phyloP scores from a whole-genome alignment of 2,329 filamentous ascomycete genomes.

The Proliferodiscus dingleyae region DNA sequence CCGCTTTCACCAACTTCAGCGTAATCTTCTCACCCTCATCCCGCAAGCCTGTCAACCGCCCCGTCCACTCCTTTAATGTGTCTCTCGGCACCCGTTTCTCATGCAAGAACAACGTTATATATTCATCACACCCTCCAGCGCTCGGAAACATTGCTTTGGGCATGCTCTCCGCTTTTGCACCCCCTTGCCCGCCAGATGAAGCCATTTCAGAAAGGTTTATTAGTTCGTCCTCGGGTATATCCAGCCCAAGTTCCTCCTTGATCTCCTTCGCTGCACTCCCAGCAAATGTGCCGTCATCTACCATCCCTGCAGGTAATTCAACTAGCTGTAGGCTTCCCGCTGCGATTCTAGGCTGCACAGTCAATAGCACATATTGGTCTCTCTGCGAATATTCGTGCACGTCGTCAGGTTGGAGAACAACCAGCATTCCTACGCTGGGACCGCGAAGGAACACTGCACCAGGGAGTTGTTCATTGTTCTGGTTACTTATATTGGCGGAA shows the following conservation, averaged over 20 bases:
- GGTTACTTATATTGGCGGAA: conserved; percentile 43
- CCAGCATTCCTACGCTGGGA: conserved; percentile 56
- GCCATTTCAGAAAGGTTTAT: conserved; percentile 49
- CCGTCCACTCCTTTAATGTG: conserved; percentile 50
- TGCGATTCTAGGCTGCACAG: conserved; percentile 54
- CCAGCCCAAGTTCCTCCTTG: conserved; percentile 53
- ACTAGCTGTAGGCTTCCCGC: conserved; percentile 50
- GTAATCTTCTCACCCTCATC: conserved; percentile 58
- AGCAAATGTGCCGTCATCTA: conserved; percentile 51
- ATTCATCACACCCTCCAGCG: conserved; percentile 56
- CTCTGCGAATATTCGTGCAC: conserved; percentile 27
- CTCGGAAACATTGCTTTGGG: conserved; percentile 52
- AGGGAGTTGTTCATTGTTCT: conserved; percentile 45
- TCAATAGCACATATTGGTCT: conserved; percentile 54
- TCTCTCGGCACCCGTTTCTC: conserved; percentile 47
- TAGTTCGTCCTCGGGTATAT: conserved; percentile 46
- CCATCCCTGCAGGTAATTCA: conserved; percentile 56
- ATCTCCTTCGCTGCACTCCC: conserved; percentile 58
- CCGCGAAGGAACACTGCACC: conserved; percentile 54
- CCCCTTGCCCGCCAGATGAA: conserved; percentile 37
- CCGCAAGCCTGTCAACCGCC: conserved; percentile 52
- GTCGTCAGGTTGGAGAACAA: conserved; percentile 43
- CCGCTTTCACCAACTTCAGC: conserved; percentile 52
- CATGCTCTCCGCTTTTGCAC: conserved; percentile 30
- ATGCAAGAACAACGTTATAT: conserved; percentile 53